Percentiles rank a stretch among this genome's conserved stretches.
Evolutionary conservation across 2,329 filamentous ascomycete genomes (phyloP).

Genomic region (Aspergillus jensenii): DNA sequence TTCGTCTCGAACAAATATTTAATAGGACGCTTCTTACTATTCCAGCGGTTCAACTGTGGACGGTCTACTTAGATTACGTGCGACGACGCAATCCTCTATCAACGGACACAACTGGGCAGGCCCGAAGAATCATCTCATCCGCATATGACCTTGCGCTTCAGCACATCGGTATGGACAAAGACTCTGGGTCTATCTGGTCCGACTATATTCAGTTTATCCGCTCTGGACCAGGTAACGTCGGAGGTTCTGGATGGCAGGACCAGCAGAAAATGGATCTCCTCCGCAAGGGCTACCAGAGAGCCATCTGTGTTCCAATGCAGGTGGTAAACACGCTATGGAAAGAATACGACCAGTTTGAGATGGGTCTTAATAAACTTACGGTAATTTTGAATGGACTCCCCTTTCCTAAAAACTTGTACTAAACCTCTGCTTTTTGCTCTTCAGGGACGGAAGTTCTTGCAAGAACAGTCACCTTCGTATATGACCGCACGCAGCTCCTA

Average conservation of each 20-base stretch:
- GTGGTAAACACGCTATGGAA: slow-evolving; percentile 88
- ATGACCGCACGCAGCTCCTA: slow-evolving; percentile 94
- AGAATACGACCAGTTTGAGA: slow-evolving; percentile 96
- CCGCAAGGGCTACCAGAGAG: slow-evolving; percentile 87
- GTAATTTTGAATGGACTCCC: slow-evolving; percentile 45
- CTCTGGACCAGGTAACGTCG: slow-evolving; percentile 78
- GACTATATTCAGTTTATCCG: slow-evolving; percentile 95
- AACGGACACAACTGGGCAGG: slow-evolving; percentile 71
- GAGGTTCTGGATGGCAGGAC: slow-evolving; percentile 89
- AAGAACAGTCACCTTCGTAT: slow-evolving; percentile 88
- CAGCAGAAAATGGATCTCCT: slow-evolving; percentile 96
- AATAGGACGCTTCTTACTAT: slow-evolving; percentile 74
- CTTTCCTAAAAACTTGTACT: slow-evolving; percentile 1
- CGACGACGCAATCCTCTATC: slow-evolving; percentile 85
- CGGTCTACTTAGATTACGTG: slow-evolving; percentile 91
- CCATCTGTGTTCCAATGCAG: slow-evolving; percentile 81
- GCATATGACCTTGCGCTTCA: slow-evolving; percentile 92
- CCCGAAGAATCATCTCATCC: slow-evolving; percentile 75
- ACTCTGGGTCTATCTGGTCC: slow-evolving; percentile 85
- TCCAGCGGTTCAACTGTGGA: slow-evolving; percentile 85
- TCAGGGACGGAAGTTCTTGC: slow-evolving; percentile 88
- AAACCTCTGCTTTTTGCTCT: slow-evolving; percentile 2
- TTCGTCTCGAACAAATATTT: slow-evolving; percentile 79
- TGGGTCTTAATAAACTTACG: slow-evolving; percentile 87
- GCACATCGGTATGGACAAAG: slow-evolving; percentile 86